Base-by-base conservation (phyloP, 2,329 filamentous ascomycete species). In the Magnaporthiopsis incrustans region DNA sequence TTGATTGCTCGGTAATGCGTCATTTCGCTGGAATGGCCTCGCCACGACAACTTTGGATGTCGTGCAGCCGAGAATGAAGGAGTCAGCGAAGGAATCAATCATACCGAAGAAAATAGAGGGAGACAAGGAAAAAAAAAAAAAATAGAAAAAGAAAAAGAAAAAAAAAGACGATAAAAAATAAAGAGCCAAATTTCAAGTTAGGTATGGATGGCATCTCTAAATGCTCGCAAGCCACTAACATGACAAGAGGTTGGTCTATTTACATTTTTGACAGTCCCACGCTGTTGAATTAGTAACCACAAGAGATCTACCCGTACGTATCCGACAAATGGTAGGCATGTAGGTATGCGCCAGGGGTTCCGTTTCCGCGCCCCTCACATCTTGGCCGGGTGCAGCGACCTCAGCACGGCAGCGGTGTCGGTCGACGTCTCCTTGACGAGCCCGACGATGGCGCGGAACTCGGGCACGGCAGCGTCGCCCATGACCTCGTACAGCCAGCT, bases 401-500 rank as follows among this genome's bases (percentile, higher is more conserved):
- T 81, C 71, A 97, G 76, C 7, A 84, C 85, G 60, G 80, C 81
- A 78, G 85, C 91, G 0, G 93, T 97, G 69, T 86, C 86, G 60
- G 81, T 79, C 70, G 84, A 83, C 10, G 83, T 87, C 69, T 91
- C 90, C 81, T 94, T 97, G 64, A 98, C 90, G 64, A 97, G 71
- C 64, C 80, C 82, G 67, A 90, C 88, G 60, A 97, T 81, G 30
- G 80, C 81, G 77, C 84, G 89, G 73, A 97, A 97, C 76, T 88
- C 86, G 1, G 81, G 77, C 70, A 88, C 85, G 15, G 77, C 81
- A 8, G 94, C 91, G 77, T 97, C 93, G 25, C 91, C 91, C 79
- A 97, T 84, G 70, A 87, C 86, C 80, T 98, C 93, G 77, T 96
- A 98, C 72, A 97, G 77, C 77, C 90, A 89, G 75, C 90, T 90